A percentile compares a stretch with the other conserved stretches of the same genome.
Evolutionary conservation across 2,329 filamentous ascomycete species (phyloP).

Genomic region (Xylaria sp.): DNA sequence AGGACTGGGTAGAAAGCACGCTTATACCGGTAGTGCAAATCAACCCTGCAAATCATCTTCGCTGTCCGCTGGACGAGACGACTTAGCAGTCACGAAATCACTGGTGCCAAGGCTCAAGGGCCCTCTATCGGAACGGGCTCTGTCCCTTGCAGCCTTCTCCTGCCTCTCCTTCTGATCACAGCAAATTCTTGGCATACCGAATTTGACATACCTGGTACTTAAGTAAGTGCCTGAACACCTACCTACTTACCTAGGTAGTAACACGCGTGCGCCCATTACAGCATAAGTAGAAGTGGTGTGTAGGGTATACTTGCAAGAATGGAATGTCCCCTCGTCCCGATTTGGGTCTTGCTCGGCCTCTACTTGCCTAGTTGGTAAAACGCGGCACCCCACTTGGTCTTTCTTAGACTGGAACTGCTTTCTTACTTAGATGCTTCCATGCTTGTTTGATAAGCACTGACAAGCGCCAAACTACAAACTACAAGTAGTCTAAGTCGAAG

Average conservation of each 20-base stretch:
- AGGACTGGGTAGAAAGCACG: slow-evolving; percentile 10
- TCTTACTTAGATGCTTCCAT: background rate
- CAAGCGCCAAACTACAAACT: too few relatives aligned
- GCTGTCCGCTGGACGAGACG: background rate
- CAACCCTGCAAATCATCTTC: slow-evolving; percentile 5
- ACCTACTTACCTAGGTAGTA: too few relatives aligned
- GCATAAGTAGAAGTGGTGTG: too few relatives aligned
- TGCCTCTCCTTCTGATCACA: background rate
- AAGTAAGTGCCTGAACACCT: slow-evolving; percentile 6
- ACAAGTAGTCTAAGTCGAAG: background rate
- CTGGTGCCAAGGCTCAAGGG: background rate
- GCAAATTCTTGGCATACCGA: background rate
- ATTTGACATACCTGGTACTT: too few relatives aligned
- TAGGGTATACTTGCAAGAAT: too few relatives aligned
- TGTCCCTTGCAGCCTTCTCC: background rate
- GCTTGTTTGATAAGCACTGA: slow-evolving; percentile 18
- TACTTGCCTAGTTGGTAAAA: background rate
- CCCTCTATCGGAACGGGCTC: slow-evolving; percentile 4
- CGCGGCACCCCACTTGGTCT: slow-evolving; percentile 2
- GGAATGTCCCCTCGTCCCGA: slow-evolving; percentile 4
- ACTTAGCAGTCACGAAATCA: slow-evolving; percentile 3
- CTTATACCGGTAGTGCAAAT: slow-evolving; percentile 2
- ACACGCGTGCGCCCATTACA: too few relatives aligned
- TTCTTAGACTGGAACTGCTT: background rate
- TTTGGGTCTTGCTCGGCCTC: slow-evolving; percentile 7